Conservation (phyloP, 371 early-diverging fungal genomes). For the Mucor mucedo region DNA sequence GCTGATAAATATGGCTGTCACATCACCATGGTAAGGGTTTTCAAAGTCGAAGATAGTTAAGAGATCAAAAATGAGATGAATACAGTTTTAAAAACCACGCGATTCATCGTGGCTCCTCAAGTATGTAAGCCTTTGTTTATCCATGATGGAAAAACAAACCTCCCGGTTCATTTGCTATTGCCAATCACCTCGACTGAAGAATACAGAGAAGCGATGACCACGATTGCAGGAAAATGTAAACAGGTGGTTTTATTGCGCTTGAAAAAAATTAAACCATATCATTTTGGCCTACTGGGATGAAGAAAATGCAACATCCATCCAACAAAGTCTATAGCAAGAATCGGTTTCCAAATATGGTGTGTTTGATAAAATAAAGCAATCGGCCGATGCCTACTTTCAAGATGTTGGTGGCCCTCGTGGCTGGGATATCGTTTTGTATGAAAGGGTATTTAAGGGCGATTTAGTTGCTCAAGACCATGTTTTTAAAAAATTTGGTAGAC, state of each 20-base stretch:
- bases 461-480: slow-evolving; percentile 29
- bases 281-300: slow-evolving; percentile 53
- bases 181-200: slow-evolving; percentile 25
- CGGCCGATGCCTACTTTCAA: slow-evolving; percentile 14
- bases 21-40: slow-evolving; percentile 44
- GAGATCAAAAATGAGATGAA: slow-evolving; percentile 2
- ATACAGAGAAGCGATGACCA: slow-evolving; percentile 14
- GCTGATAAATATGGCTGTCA: slow-evolving; percentile 43
- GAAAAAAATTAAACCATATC: slow-evolving; percentile 44
- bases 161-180: slow-evolving; percentile 34
- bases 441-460: slow-evolving; percentile 25
- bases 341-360: slow-evolving; percentile 8
- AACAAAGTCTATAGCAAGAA: slow-evolving; percentile 8
- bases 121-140: slow-evolving; percentile 10
- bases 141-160: background rate
- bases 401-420: background rate
- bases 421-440: slow-evolving; percentile 46
- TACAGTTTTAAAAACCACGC: background rate
- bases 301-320: slow-evolving; percentile 27
- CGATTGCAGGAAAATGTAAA: slow-evolving; percentile 12
- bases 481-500: slow-evolving; percentile 31
- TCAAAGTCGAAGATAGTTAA: slow-evolving; percentile 14
- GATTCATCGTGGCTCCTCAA: background rate
- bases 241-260: slow-evolving; percentile 22
- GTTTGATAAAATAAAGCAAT: slow-evolving; percentile 26